These are phyloP conservation scores for Phlegmacium glaucopus DNA, from an alignment of 768 basidiomycete genomes.

Conservation along the genomic window DNA sequence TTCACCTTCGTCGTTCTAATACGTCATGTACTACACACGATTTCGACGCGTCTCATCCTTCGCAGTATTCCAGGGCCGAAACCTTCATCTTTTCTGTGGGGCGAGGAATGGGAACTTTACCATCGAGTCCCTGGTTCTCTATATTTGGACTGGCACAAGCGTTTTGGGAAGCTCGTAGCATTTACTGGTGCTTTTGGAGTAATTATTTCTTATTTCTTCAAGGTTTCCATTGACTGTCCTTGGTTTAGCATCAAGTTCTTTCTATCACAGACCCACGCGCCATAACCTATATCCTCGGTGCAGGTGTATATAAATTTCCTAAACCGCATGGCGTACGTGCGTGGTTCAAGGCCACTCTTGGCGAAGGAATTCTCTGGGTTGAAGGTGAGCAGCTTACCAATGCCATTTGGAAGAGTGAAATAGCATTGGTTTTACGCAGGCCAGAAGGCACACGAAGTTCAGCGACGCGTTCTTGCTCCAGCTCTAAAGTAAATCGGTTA, in stretches of 20 bases:
- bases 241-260: slow-evolving; percentile 48
- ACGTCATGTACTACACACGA: slow-evolving; percentile 31
- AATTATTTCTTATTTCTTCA: slow-evolving; percentile 10
- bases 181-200: slow-evolving; percentile 60
- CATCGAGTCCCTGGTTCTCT: slow-evolving; percentile 47
- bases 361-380: slow-evolving; percentile 63
- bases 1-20: slow-evolving; percentile 27
- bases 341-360: slow-evolving; percentile 60
- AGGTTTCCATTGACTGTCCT: slow-evolving; percentile 4
- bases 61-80: slow-evolving; percentile 51
- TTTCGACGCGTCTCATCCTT: slow-evolving; percentile 31
- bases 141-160: slow-evolving; percentile 49
- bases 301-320: slow-evolving; percentile 55
- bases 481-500: slow-evolving; percentile 46
- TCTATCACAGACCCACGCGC: slow-evolving; percentile 55
- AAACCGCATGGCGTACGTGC: slow-evolving; percentile 60
- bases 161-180: slow-evolving; percentile 51
- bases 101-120: slow-evolving; percentile 58
- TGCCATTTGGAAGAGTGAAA: not conserved
- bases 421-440: slow-evolving; percentile 29
- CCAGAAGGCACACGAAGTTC: slow-evolving; percentile 53
- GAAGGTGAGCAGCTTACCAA: slow-evolving; percentile 40
- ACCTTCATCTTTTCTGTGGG: slow-evolving; percentile 51
- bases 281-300: slow-evolving; percentile 51
- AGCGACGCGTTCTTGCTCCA: slow-evolving; percentile 49